Evolutionary conservation across 345 rosid genomes (phyloP).

Genomic region (Linum trigynum): DNA sequence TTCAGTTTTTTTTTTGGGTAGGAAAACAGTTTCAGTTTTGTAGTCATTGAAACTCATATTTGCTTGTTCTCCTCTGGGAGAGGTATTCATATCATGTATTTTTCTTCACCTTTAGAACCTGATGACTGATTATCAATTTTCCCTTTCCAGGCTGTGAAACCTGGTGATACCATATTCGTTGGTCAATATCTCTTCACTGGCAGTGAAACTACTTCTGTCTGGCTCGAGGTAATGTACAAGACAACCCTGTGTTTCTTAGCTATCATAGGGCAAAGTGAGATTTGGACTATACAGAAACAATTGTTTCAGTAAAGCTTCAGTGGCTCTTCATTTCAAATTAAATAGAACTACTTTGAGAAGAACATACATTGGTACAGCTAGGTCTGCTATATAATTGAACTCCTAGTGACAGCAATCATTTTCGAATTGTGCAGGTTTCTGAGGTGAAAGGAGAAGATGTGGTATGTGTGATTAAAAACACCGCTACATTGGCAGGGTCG

Average conservation of each 20-base stretch:
- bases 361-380: too few species aligned
- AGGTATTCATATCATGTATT: constrained; percentile 22
- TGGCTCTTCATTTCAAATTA: too few species aligned
- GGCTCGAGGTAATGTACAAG: constrained; percentile 68
- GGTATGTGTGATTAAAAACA: constrained; percentile 70
- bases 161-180: constrained; percentile 84
- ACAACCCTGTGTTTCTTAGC: neutral
- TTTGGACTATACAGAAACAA: too few species aligned
- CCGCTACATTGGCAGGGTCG: constrained; percentile 82
- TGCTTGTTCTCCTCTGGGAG: constrained; percentile 44
- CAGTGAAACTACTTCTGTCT: constrained; percentile 94
- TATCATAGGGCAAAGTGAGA: too few species aligned
- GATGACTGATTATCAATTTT: constrained; percentile 13
- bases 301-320: too few species aligned
- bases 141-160: constrained; percentile 69
- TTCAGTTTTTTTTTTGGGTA: constrained; percentile 73
- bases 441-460: constrained; percentile 82
- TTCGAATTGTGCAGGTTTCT: constrained; percentile 45
- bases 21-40: constrained; percentile 9
- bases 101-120: neutral
- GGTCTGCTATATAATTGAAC: too few species aligned
- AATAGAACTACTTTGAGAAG: too few species aligned
- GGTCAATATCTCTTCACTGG: constrained; percentile 97
- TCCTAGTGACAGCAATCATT: too few species aligned
- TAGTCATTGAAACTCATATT: constrained; percentile 29